Evolutionary conservation across 2,329 filamentous ascomycete species (phyloP).

Genomic region (Blumeria graminis): DNA sequence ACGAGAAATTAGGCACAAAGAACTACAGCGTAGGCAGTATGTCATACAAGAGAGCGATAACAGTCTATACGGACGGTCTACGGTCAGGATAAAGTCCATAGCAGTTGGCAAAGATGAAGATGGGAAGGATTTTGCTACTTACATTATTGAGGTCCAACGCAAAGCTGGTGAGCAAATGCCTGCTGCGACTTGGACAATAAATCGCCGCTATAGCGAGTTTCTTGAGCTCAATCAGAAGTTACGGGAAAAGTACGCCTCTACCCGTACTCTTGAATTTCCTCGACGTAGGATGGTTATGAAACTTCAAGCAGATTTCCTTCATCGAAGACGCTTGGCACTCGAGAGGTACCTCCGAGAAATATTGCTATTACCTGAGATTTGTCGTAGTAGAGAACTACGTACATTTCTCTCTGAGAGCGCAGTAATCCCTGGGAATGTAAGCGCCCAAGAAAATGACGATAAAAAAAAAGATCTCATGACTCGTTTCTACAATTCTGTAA

Average conservation of each 20-base stretch:
- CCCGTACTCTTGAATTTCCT: conserved; percentile 77
- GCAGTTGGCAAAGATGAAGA: conserved; percentile 83
- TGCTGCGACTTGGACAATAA: conserved; percentile 80
- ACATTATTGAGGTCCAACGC: conserved; percentile 74
- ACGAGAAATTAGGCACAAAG: conserved; percentile 77
- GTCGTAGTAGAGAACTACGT: conserved; percentile 73
- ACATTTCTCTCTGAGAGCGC: conserved; percentile 82
- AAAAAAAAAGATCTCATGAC: conserved; percentile 74
- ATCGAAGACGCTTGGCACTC: conserved; percentile 62
- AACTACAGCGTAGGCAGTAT: conserved; percentile 90
- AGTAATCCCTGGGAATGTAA: conserved; percentile 35
- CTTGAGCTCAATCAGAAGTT: conserved; percentile 83
- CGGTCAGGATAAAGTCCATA: conserved; percentile 72
- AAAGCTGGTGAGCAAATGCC: conserved; percentile 90
- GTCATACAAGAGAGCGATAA: conserved; percentile 96
- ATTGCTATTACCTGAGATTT: conserved; percentile 72
- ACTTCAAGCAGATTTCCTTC: conserved; percentile 81
- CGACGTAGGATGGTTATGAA: conserved; percentile 86
- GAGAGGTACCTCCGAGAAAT: conserved; percentile 70
- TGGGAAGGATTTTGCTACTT: conserved; percentile 79
- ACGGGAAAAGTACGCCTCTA: conserved; percentile 61
- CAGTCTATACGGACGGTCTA: conserved; percentile 78
- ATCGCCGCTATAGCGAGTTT: conserved; percentile 90
- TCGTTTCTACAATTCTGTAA: conserved; percentile 84
- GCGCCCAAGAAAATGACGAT: conserved; percentile 30